Evolutionary conservation across 306 rosid genomes (phyloP).

Genomic region (Casuarina glauca): DNA sequence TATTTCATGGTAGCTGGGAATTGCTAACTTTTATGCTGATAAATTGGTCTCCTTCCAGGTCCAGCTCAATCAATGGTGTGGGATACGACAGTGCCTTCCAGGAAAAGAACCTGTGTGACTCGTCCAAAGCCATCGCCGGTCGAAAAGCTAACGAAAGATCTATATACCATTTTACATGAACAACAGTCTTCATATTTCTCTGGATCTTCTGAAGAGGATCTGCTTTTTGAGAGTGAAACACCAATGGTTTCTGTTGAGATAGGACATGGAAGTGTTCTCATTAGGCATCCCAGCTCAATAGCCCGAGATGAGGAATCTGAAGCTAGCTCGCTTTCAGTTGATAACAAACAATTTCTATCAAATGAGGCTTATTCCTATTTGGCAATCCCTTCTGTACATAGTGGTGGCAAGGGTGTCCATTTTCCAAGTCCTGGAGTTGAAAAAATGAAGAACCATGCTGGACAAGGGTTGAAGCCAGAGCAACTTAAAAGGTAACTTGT

Average conservation of each 20-base stretch:
- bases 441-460: constrained; percentile 51
- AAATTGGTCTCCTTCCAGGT: constrained; percentile 53
- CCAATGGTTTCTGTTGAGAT: constrained; percentile 99
- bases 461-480: constrained; percentile 56
- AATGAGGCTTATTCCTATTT: constrained; percentile 69
- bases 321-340: constrained; percentile 93
- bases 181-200: constrained; percentile 86
- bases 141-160: constrained; percentile 93
- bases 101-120: constrained; percentile 79
- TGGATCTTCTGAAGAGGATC: constrained; percentile 85
- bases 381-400: constrained; percentile 38
- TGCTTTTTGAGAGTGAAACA: constrained; percentile 83
- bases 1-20: constrained; percentile 11
- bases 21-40: constrained; percentile 29
- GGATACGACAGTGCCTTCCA: constrained; percentile 91
- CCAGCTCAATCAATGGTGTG: constrained; percentile 91
- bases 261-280: constrained; percentile 97
- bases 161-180: constrained; percentile 84
- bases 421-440: constrained; percentile 44
- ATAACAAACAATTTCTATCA: constrained; percentile 54
- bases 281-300: constrained; percentile 86
- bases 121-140: constrained; percentile 89
- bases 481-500: constrained; percentile 60
- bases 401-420: constrained; percentile 36
- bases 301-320: constrained; percentile 95